Evolutionary conservation across 768 basidiomycete genomes (phyloP).

Genomic region (Boletellus ananas): DNA sequence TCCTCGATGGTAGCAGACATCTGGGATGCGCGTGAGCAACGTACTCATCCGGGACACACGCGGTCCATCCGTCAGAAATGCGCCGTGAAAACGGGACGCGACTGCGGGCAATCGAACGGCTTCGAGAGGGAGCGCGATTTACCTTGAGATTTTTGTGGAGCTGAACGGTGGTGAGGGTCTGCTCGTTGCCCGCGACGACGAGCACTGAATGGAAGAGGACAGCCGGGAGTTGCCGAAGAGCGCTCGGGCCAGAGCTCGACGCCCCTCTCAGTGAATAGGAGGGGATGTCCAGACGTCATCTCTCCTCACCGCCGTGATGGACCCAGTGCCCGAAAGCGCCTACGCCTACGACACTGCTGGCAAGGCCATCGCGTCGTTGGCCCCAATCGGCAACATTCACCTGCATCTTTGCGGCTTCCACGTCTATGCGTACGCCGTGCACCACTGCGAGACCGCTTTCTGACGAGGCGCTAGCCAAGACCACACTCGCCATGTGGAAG

Average conservation of each 20-base stretch:
- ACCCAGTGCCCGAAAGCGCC: constrained; percentile 22
- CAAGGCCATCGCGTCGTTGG: constrained; percentile 29
- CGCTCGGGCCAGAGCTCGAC: background rate
- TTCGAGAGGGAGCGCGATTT: background rate
- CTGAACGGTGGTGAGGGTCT: constrained; percentile 14
- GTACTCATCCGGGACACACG: constrained; percentile 27
- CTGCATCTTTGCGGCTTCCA: constrained; percentile 37
- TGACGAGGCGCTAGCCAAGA: constrained; percentile 22
- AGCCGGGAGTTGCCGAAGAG: constrained; percentile 28
- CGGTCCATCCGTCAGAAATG: constrained; percentile 28
- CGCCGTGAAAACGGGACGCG: background rate
- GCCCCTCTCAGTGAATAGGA: constrained; percentile 11
- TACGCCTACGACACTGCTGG: constrained; percentile 26
- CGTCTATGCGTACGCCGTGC: constrained; percentile 26
- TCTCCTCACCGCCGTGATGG: constrained; percentile 15
- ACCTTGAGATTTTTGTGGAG: constrained; percentile 22
- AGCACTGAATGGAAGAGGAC: constrained; percentile 17
- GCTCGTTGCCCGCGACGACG: constrained; percentile 35
- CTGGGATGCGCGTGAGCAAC: constrained; percentile 33
- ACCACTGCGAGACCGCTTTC: background rate
- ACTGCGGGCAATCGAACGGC: background rate
- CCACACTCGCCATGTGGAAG: constrained; percentile 35
- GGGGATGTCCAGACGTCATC: background rate
- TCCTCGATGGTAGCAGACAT: constrained; percentile 83
- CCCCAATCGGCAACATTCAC: constrained; percentile 33